Conservation (phyloP, 805 yeast species). For the Candida koratica region DNA sequence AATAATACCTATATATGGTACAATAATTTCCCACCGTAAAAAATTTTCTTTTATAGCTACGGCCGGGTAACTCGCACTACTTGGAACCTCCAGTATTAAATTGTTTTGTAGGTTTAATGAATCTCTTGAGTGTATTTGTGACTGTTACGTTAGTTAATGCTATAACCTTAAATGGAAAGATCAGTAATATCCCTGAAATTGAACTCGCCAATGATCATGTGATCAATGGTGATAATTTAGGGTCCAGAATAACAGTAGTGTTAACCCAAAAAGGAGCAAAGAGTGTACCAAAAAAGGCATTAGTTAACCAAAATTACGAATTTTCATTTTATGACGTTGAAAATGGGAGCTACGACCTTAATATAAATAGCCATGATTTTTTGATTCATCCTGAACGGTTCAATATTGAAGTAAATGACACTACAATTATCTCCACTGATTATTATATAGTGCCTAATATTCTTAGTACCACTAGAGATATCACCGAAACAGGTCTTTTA, state of each 20-base stretch:
- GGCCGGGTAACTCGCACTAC: slow-evolving; percentile 3
- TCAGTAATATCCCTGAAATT: slow-evolving; percentile 26
- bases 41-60: slow-evolving; percentile 6
- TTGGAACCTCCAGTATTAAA: too few relatives aligned
- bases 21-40: slow-evolving; percentile 23
- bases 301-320: slow-evolving; percentile 23
- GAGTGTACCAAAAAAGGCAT: slow-evolving; percentile 8
- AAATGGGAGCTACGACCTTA: slow-evolving; percentile 33
- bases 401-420: slow-evolving; percentile 23
- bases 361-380: slow-evolving; percentile 36
- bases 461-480: slow-evolving; percentile 1
- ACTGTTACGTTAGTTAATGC: neutral
- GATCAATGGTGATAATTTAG: slow-evolving; percentile 35
- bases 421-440: slow-evolving; percentile 21
- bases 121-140: too few relatives aligned
- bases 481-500: slow-evolving; percentile 18
- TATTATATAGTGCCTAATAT: slow-evolving; percentile 17
- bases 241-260: slow-evolving; percentile 26
- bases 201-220: slow-evolving; percentile 15
- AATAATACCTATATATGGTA: slow-evolving; percentile 47
- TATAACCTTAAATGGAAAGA: slow-evolving; percentile 18
- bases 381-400: slow-evolving; percentile 22
- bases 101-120: too few relatives aligned
- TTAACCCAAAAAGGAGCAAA: slow-evolving; percentile 13
- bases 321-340: slow-evolving; percentile 23